phyloP scores from a whole-genome alignment of 2,329 filamentous ascomycete species.

The Neonectria coccinea region DNA sequence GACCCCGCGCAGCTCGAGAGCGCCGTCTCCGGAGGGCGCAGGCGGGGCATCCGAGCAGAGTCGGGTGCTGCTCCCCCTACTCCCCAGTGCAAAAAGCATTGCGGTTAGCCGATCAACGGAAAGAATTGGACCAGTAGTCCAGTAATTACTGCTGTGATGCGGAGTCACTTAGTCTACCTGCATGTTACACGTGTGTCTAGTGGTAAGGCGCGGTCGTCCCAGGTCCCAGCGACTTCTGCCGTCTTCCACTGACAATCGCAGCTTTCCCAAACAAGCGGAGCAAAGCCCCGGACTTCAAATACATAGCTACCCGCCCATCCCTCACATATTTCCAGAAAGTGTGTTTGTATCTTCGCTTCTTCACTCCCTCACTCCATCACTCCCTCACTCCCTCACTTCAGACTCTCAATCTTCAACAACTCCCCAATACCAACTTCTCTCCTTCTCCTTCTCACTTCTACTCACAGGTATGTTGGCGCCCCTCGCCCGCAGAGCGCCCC shows the following conservation, averaged over 20 bases:
- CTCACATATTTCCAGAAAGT: constrained; percentile 20
- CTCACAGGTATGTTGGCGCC: constrained; percentile 39
- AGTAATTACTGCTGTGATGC: background rate
- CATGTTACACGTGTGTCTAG: constrained; percentile 6
- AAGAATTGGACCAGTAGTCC: background rate
- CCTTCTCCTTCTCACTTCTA: constrained; percentile 2
- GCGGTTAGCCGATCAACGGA: constrained; percentile 16
- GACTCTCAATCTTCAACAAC: background rate
- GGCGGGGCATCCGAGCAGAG: constrained; percentile 24
- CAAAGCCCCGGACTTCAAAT: constrained; percentile 26
- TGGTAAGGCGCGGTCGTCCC: constrained; percentile 7
- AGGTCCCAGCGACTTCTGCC: constrained; percentile 20
- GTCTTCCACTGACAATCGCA: constrained; percentile 22
- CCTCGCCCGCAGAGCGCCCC: constrained; percentile 41
- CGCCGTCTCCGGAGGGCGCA: constrained; percentile 27
- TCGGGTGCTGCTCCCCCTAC: constrained; percentile 4
- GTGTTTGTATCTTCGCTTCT: constrained; percentile 5
- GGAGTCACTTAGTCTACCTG: background rate
- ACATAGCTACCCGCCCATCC: constrained; percentile 21
- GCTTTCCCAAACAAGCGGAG: constrained; percentile 27
- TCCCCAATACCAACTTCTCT: background rate
- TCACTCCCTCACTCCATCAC: no score
- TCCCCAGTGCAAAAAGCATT: constrained; percentile 9
- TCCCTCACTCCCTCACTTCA: background rate
- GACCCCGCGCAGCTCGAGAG: constrained; percentile 6